phyloP scores from a whole-genome alignment of 2,329 filamentous ascomycete genomes.

The Dothideomycetidae sp. region DNA sequence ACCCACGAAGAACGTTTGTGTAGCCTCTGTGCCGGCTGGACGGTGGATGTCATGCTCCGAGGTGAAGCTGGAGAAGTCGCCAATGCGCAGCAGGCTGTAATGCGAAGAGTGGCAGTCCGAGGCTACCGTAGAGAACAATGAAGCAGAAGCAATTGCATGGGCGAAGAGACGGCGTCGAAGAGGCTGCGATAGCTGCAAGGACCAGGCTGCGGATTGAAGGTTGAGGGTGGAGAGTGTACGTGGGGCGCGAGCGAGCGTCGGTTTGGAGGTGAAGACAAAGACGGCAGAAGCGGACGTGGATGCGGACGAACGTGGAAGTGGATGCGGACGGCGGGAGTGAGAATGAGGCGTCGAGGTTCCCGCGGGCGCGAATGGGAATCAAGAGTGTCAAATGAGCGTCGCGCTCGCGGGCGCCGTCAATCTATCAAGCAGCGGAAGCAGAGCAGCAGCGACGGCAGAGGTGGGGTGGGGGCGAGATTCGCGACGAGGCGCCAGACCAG shows the following conservation, averaged over 20 bases:
- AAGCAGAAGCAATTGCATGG: constrained; percentile 6
- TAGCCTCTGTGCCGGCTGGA: constrained; percentile 9
- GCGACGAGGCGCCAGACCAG: neutral
- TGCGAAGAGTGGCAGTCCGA: neutral
- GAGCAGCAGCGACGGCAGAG: too few species aligned
- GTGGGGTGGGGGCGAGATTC: neutral
- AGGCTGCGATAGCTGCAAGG: too few species aligned
- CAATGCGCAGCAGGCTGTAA: too few species aligned
- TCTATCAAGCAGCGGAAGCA: too few species aligned
- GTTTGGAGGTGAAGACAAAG: neutral
- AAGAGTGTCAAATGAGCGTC: too few species aligned
- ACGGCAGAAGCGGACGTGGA: neutral
- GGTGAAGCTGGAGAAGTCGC: neutral
- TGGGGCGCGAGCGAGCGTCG: neutral
- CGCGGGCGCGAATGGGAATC: too few species aligned
- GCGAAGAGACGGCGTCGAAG: too few species aligned
- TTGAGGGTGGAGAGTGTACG: neutral
- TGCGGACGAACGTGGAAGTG: too few species aligned
- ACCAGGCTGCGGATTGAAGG: neutral
- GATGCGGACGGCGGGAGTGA: neutral
- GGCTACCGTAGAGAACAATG: neutral
- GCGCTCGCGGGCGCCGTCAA: too few species aligned
- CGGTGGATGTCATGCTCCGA: constrained; percentile 8
- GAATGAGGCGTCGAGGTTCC: neutral
- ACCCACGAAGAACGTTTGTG: constrained; percentile 10